A percentile compares a stretch with the other conserved stretches of the same genome.
These are phyloP conservation scores for Erysimum cheiri DNA, from an alignment of 441 rosid species.

Conservation along the genomic window DNA sequence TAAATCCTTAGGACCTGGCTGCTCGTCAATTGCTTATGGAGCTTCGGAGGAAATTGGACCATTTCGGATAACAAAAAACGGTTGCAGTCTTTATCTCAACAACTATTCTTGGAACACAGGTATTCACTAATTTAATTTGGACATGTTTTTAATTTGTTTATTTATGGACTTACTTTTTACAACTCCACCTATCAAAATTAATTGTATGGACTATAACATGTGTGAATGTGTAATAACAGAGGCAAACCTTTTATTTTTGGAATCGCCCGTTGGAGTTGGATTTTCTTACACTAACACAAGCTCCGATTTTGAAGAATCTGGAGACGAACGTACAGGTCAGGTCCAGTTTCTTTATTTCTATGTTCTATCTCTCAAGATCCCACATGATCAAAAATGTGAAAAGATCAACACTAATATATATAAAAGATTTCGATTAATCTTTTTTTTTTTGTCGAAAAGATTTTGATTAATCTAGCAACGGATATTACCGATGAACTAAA, in stretches of 20 bases:
- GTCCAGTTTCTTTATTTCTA: neutral
- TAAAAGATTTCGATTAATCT: too few species aligned
- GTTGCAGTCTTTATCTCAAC: constrained; percentile 63
- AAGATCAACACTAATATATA: neutral
- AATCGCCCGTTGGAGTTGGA: constrained; percentile 94
- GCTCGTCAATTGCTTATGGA: constrained; percentile 85
- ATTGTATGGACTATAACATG: constrained; percentile 1
- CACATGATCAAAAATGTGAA: too few species aligned
- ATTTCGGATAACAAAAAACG: constrained; percentile 61
- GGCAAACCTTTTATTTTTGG: constrained; percentile 84
- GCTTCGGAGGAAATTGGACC: constrained; percentile 92
- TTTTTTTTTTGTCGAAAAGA: too few species aligned
- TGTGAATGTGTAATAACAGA: constrained; percentile 47
- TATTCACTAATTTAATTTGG: constrained; percentile 9
- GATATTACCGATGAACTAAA: too few species aligned
- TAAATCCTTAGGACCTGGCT: constrained; percentile 65
- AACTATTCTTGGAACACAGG: constrained; percentile 73
- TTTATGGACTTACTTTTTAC: neutral
- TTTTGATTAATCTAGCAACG: too few species aligned
- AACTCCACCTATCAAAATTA: neutral
- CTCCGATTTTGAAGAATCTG: constrained; percentile 64
- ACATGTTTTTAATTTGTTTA: neutral
- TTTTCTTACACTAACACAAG: constrained; percentile 85
- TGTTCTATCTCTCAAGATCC: neutral
- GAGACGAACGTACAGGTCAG: constrained; percentile 75